These are phyloP conservation scores for Globisporangium polare DNA, from an alignment of 352 stramenopile species.

Conservation along the genomic window DNA sequence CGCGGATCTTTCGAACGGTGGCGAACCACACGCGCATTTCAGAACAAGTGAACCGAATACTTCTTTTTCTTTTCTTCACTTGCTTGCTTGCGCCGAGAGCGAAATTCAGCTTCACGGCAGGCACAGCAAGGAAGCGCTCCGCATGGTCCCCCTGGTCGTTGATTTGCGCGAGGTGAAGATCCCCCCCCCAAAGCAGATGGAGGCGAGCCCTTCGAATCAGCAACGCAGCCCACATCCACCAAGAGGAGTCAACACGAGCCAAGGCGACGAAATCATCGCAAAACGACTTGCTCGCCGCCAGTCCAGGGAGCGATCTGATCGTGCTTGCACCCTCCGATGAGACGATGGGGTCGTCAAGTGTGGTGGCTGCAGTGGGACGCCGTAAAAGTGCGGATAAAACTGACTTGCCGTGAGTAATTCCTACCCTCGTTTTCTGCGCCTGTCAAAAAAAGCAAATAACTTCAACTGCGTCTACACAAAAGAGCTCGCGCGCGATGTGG, in stretches of 20 bases:
- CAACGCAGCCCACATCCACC: neutral
- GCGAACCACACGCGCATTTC: neutral
- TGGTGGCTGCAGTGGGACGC: neutral
- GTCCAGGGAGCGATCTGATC: neutral
- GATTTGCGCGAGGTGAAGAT: neutral
- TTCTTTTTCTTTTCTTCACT: no score
- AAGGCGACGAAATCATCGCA: neutral
- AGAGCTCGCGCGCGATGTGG: neutral
- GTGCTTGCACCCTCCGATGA: neutral
- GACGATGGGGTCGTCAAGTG: neutral
- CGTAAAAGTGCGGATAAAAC: constrained; percentile 1
- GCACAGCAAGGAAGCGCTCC: no score
- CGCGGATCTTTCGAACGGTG: no score
- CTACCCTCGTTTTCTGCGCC: neutral
- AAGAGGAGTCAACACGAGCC: no score
- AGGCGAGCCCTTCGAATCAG: neutral
- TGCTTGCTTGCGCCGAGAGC: neutral
- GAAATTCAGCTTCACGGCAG: no score
- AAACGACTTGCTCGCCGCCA: neutral
- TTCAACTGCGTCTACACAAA: constrained; percentile 17
- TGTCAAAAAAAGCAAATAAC: constrained; percentile 1
- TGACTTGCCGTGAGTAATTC: constrained; percentile 3
- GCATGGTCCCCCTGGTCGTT: neutral
- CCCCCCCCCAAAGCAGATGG: neutral
- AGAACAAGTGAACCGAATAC: neutral